Base-by-base conservation (phyloP, 1,139 yeast species). In the Blastobotrys capitulatus region DNA sequence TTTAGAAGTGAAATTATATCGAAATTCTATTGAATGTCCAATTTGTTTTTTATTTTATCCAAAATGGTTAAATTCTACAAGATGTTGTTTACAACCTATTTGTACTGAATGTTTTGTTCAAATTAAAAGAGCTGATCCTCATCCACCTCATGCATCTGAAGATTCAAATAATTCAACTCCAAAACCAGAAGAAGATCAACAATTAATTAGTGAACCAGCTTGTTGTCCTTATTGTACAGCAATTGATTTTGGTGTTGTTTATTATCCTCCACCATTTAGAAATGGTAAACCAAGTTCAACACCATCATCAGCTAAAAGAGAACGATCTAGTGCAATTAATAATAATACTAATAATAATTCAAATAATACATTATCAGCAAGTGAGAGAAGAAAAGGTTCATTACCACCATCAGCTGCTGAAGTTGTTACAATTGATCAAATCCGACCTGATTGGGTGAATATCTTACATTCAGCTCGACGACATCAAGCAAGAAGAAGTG, bases 31-130 rank as follows among this genome's bases (percentile, higher is more conserved):
- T 29, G 98, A 92, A 62, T 92, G 98, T 65, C 97, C 98, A 10
- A 92, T 92, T 57, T 92, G 98, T 64, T 92, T 92, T 65, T 75
- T 92, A 20, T 87, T 77, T 63, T 87, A 84, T 63, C 98, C 98
- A 1, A 75, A 77, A 43, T 80, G 82, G 60, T 70, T 90, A 57
- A 92, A 92, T 69, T 67, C 77, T 47, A 84, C 96, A n/a, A 74
- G 95, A 44, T 92, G 98, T 66, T 92, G 98, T 65, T 77, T 80
- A 46, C 97, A 92, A 65, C 92, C 95, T 1, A 89, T 92, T 20
- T 92, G 98, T 68, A 79, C 96, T 1, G 98, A 92, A 68, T 92
- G 98, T 66, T 92, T 92, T 76, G 97, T 90, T 8, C 97, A 90
- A 66, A 89, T 92, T 64, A 89, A 86, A 66, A 76, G 98, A 52